Evolutionary conservation across 768 basidiomycete species (phyloP), one percentile per base, ranked within the genome.

Genomic region (Russula vinacea): DNA sequence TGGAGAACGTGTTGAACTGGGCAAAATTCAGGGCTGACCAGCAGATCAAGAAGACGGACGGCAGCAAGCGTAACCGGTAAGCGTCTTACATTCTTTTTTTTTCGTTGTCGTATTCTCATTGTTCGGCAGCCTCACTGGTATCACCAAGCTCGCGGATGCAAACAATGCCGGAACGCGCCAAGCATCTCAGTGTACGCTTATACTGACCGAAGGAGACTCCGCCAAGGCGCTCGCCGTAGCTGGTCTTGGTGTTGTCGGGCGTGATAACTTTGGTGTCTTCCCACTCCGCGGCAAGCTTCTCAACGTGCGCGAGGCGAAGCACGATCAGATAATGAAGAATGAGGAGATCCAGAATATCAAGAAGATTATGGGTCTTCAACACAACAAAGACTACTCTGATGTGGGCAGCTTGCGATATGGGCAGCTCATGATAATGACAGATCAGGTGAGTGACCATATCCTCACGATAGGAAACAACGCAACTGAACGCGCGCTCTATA

Each of bases 201-300:
- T 99, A 63, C 79, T 99, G 5, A 98, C 97, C 0, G 97, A 99
- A 83, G 97, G 97, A 80, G 96, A 98, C 77, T 98, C 97, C 26
- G 97, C 97, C 80, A 98, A 98, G 74, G 87, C 94, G 7, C 81
- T 99, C 44, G 97, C 97, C 11, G 88, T 98, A 32, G 94, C 95
- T 53, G 97, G 97, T 55, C 84, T 99, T 39, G 84, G 87, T 61
- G 94, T 98, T 33, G 94, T 98, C 62, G 97, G 97, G 5, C 88
- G 97, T 65, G 95, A 99, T 74, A 85, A 94, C 72, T 99, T 93
- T 66, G 97, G 97, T 49, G 97, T 99, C 44, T 99, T 99, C 77
- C 97, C 97, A 0, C 80, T 99, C 52, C 92, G 97, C 19, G 97
- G 97, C 69, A 99, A 99, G 78, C 76, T 98, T 40, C 79, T 99